A percentile compares a stretch with the other conserved stretches of the same genome.
These are phyloP conservation scores for Yarrowia sp. DNA, from an alignment of 805 yeast genomes.

Conservation along the genomic window DNA sequence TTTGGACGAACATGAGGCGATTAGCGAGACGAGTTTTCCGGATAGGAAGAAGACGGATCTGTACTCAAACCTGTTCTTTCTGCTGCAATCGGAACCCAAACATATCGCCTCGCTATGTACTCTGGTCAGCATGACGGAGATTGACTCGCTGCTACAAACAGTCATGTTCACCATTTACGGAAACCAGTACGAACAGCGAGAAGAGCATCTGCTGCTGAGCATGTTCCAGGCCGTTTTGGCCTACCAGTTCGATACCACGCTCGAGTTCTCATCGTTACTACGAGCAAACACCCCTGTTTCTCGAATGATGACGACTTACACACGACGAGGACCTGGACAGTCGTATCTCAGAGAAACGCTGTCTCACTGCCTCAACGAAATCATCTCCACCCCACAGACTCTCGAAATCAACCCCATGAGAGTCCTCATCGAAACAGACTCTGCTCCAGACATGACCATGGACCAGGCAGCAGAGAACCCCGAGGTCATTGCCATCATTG, in stretches of 20 bases:
- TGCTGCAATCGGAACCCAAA: slow-evolving; percentile 52
- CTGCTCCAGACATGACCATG: slow-evolving; percentile 44
- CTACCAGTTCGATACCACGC: slow-evolving; percentile 50
- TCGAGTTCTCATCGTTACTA: slow-evolving; percentile 50
- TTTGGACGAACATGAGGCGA: slow-evolving; percentile 44
- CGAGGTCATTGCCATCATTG: slow-evolving; percentile 46
- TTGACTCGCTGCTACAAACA: slow-evolving; percentile 52
- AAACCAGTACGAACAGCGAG: slow-evolving; percentile 54
- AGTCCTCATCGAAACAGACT: slow-evolving; percentile 46
- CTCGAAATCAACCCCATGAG: slow-evolving; percentile 51
- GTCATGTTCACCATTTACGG: slow-evolving; percentile 54
- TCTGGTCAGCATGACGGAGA: slow-evolving; percentile 49
- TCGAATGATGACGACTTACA: slow-evolving; percentile 53
- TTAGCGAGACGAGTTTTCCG: slow-evolving; percentile 43
- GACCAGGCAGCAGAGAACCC: slow-evolving; percentile 49
- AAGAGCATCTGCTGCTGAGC: slow-evolving; percentile 51
- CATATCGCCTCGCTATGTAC: slow-evolving; percentile 50
- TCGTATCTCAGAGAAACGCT: slow-evolving; percentile 50
- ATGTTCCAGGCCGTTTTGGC: slow-evolving; percentile 53
- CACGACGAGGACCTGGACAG: slow-evolving; percentile 53
- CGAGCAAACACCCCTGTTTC: slow-evolving; percentile 54
- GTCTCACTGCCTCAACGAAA: slow-evolving; percentile 45
- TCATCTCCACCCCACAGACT: slow-evolving; percentile 46
- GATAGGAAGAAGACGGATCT: slow-evolving; percentile 48
- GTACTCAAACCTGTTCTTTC: slow-evolving; percentile 50